Base-by-base conservation (phyloP, 1,139 yeast species). In the Geotrichum histeridarum region DNA sequence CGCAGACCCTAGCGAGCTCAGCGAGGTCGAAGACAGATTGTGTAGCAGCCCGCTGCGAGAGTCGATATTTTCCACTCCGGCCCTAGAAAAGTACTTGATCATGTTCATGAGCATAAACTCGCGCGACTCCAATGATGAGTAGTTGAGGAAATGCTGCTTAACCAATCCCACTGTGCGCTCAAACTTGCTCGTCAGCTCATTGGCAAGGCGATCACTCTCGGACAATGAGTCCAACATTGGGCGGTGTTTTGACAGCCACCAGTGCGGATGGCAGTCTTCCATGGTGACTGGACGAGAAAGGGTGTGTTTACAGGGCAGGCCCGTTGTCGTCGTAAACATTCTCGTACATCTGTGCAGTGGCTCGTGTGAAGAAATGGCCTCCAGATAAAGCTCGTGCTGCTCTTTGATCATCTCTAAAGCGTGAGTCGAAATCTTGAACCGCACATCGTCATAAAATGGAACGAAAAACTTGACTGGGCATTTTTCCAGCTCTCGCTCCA, bases 281-380 rank as follows among this genome's bases (percentile, higher is more conserved):
- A 55, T 52, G 2, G 57, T 55, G 1, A 48, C 55, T 12, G 57
- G 57, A 37, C 57, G 51, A 17, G 57, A 53, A 4, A 55, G 48
- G 9, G 55, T 55, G 39, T 55, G 57, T 37, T 55, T 55, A 46
- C 57, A 55, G 3, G 57, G 57, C 17, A 55, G 45, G 1, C 57
- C 57, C 1, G 57, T 55, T 27, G 57, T 55, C 8, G 52, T 52
- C 11, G 55, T 55, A 43, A 55, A 55, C 55, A 55, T 55, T 42
- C 55, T 39, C 11, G 57, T 55, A 41, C 57, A 55, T 22, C 57
- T 31, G 39, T 50, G 53, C 4, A 45, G 31, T 8, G 54, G 50
- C 17, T 53, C 56, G 8, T 48, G 48, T 3, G 42, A 39, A 2
- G 54, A 44, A 18, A 36, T 48, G 11, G 55, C 53, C 36, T 55